These are phyloP conservation scores for Tolypocladium inflatum DNA, from an alignment of 2,329 filamentous ascomycete genomes.

Conservation along the genomic window DNA sequence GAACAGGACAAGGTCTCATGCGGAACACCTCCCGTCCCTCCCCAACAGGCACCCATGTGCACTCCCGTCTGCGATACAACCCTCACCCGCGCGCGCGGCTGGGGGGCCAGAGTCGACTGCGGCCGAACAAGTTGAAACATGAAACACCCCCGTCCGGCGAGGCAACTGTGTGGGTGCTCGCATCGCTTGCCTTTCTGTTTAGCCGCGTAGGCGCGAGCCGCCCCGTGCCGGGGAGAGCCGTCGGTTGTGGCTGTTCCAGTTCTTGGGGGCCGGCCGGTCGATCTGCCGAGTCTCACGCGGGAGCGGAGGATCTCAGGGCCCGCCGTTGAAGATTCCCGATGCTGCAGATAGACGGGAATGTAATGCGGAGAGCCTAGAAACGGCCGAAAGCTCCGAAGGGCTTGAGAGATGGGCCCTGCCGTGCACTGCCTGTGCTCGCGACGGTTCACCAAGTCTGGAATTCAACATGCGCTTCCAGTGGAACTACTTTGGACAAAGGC, in stretches of 20 bases:
- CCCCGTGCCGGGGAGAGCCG: neutral
- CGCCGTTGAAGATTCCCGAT: neutral
- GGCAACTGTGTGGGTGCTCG: neutral
- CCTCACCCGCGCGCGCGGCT: neutral
- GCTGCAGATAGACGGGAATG: neutral
- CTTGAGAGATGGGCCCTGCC: neutral
- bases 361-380: neutral
- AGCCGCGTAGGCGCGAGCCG: neutral
- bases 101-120: neutral
- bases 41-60: conserved; percentile 1
- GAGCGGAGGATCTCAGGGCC: neutral
- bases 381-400: neutral
- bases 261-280: neutral
- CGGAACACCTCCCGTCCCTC: neutral
- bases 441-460: neutral
- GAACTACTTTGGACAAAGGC: neutral
- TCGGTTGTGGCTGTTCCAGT: neutral
- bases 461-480: neutral
- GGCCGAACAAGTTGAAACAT: neutral
- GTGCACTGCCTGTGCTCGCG: neutral
- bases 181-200: neutral
- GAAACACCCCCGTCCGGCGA: neutral
- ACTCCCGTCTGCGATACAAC: conserved; percentile 4
- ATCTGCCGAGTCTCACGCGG: neutral
- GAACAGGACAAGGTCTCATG: neutral